A percentile compares a stretch with the other conserved stretches of the same genome.
phyloP scores from a whole-genome alignment of 1,284 basidiomycete genomes.

The Ustilago curta region DNA sequence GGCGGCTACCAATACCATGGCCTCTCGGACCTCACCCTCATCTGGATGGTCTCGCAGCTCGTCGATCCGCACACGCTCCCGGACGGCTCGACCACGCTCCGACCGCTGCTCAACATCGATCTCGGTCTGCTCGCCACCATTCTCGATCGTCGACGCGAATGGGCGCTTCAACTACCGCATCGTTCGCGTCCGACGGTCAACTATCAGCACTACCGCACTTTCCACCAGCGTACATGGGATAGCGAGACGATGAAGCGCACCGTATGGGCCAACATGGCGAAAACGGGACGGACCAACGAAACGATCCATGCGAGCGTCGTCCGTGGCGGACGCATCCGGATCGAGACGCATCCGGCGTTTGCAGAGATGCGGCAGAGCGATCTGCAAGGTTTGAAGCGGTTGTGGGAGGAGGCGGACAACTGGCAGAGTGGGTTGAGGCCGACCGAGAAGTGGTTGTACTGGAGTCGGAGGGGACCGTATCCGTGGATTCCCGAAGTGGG shows the following conservation, averaged over 20 bases:
- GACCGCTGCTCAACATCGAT: slow-evolving; percentile 54
- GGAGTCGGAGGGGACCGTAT: slow-evolving; percentile 27
- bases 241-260: slow-evolving; percentile 16
- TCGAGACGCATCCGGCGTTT: slow-evolving; percentile 24
- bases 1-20: slow-evolving; percentile 64
- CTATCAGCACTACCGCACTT: slow-evolving; percentile 22
- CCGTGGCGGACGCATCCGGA: slow-evolving; percentile 32
- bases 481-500: slow-evolving; percentile 18
- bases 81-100: slow-evolving; percentile 19
- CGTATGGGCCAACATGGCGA: slow-evolving; percentile 44
- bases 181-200: slow-evolving; percentile 32
- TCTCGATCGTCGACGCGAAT: slow-evolving; percentile 46
- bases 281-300: slow-evolving; percentile 36
- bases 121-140: slow-evolving; percentile 28
- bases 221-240: slow-evolving; percentile 19
- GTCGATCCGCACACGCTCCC: slow-evolving; percentile 42
- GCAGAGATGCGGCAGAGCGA: slow-evolving; percentile 26
- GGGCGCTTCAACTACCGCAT: slow-evolving; percentile 52
- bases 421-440: slow-evolving; percentile 24
- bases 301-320: slow-evolving; percentile 50
- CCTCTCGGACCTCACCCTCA: slow-evolving; percentile 58
- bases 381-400: slow-evolving; percentile 6
- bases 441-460: slow-evolving; percentile 39
- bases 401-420: slow-evolving; percentile 45
- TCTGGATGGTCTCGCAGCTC: slow-evolving; percentile 65